Evolutionary conservation across 2,329 filamentous ascomycete genomes (phyloP).

Genomic region (Fusarium mangiferae): DNA sequence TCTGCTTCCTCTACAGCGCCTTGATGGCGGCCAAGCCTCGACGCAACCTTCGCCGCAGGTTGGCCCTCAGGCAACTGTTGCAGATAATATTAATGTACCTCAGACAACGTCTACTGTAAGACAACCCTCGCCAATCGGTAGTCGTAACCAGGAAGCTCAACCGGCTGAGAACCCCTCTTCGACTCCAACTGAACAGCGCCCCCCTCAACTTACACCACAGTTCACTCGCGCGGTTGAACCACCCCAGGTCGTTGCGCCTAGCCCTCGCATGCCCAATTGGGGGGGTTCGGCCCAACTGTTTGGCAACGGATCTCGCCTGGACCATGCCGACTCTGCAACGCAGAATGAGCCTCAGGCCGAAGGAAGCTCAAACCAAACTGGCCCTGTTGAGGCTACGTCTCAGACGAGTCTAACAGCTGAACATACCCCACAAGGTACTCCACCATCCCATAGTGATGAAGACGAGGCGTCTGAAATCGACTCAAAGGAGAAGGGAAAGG

Average conservation of each 20-base stretch:
- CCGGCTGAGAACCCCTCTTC: background rate
- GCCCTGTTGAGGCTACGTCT: conserved; percentile 1
- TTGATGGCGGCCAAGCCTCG: conserved; percentile 51
- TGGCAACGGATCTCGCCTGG: conserved; percentile 45
- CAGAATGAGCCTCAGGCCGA: conserved; percentile 24
- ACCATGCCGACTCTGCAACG: conserved; percentile 31
- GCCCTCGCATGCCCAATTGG: conserved; percentile 62
- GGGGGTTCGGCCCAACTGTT: conserved; percentile 62
- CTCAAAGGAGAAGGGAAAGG: conserved; percentile 53
- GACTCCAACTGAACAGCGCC: conserved; percentile 17
- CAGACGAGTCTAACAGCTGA: conserved; percentile 14
- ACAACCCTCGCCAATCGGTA: conserved; percentile 27
- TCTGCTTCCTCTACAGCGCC: conserved; percentile 68
- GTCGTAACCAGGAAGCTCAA: conserved; percentile 28
- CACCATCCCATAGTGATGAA: conserved; percentile 23
- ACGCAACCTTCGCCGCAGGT: conserved; percentile 41
- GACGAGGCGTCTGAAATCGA: conserved; percentile 24
- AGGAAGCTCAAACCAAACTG: conserved; percentile 14
- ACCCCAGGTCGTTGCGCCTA: conserved; percentile 57
- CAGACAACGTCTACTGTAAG: conserved; percentile 20
- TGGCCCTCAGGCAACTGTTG: conserved; percentile 25
- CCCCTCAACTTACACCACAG: conserved; percentile 22
- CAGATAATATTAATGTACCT: conserved; percentile 23
- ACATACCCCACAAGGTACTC: conserved; percentile 17
- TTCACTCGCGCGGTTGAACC: conserved; percentile 36